Conservation (phyloP, 1,139 yeast species). For the Saccharomyces hybrid region DNA sequence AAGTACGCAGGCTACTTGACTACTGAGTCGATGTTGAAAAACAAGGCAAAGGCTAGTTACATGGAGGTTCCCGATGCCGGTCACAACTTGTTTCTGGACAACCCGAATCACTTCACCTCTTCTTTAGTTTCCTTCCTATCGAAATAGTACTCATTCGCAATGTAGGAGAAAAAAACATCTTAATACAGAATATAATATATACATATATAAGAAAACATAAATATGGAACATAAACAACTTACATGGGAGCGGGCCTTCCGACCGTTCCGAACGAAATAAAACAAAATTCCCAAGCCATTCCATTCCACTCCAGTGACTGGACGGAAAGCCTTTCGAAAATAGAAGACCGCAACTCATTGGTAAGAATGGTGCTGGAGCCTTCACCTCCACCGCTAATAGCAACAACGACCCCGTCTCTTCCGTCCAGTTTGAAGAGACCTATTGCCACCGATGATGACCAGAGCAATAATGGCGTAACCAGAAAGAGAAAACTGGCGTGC, state of each 20-base stretch:
- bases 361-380: background rate
- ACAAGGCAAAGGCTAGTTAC: slow-evolving; percentile 34
- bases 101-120: slow-evolving; percentile 53
- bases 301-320: background rate
- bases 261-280: background rate
- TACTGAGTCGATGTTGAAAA: slow-evolving; percentile 5
- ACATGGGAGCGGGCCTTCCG: background rate
- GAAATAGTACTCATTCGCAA: background rate
- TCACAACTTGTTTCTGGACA: slow-evolving; percentile 74
- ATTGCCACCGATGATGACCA: background rate
- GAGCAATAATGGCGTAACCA: background rate
- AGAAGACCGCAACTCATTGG: background rate
- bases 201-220: background rate
- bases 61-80: slow-evolving; percentile 52
- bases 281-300: background rate
- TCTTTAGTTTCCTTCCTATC: slow-evolving; percentile 40
- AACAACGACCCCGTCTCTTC: background rate
- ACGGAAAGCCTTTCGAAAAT: background rate
- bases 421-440: background rate
- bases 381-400: background rate
- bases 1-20: slow-evolving; percentile 52
- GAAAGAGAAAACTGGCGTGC: slow-evolving; percentile 30
- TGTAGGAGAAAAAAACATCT: background rate
- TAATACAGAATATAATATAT: background rate
- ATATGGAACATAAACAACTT: background rate